These are phyloP conservation scores for Aspergillus indologenus DNA, from an alignment of 495 filamentous ascomycete species.

Conservation along the genomic window DNA sequence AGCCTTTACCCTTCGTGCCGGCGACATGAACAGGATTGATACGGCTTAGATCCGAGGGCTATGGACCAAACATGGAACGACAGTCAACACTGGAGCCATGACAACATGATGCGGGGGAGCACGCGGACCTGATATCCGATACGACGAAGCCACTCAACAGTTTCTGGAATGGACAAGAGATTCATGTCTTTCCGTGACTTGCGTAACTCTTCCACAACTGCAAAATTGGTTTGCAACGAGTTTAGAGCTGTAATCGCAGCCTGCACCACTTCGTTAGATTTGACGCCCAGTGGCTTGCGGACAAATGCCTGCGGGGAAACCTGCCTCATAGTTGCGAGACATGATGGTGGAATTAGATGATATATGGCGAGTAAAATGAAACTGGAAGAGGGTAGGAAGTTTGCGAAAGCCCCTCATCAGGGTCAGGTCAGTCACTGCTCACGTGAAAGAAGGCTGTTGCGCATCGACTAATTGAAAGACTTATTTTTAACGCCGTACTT, in stretches of 20 bases:
- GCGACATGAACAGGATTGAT: constrained; percentile 81
- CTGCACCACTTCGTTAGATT: constrained; percentile 21
- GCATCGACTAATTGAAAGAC: background rate
- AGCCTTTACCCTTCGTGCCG: constrained; percentile 91
- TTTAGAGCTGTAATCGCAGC: constrained; percentile 87
- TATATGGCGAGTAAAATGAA: constrained; percentile 26
- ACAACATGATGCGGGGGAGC: background rate
- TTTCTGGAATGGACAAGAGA: constrained; percentile 66
- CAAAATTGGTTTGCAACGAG: constrained; percentile 81
- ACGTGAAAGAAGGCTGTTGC: constrained; percentile 9
- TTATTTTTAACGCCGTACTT: background rate
- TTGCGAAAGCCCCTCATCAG: constrained; percentile 23
- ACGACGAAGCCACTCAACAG: constrained; percentile 68
- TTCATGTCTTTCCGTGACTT: constrained; percentile 64
- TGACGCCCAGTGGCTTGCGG: background rate
- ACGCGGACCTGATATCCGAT: constrained; percentile 72
- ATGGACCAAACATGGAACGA: constrained; percentile 6
- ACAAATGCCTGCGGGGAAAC: constrained; percentile 8
- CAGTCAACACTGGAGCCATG: constrained; percentile 1
- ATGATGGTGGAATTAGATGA: constrained; percentile 34
- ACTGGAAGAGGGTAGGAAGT: constrained; percentile 11
- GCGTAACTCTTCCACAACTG: constrained; percentile 69
- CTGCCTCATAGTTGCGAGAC: constrained; percentile 46
- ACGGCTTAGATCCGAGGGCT: constrained; percentile 72
- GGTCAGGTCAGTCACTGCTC: constrained; percentile 12